Base-by-base conservation (phyloP, 345 rosid species). In the Microthlaspi erraticum region DNA sequence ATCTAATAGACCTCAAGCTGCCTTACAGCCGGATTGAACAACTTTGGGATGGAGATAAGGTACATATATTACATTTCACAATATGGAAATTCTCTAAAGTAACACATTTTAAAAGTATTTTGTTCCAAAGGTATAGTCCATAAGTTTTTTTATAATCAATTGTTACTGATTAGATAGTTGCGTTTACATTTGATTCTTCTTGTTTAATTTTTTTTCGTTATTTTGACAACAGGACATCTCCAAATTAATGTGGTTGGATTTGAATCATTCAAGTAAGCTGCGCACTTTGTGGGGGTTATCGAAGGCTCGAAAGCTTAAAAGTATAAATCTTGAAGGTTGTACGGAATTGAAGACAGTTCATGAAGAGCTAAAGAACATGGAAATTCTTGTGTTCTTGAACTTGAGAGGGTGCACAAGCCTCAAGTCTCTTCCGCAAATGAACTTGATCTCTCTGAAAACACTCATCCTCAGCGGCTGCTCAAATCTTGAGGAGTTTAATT, bases 11-110 rank as follows among this genome's bases (percentile, higher is more conserved):
- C 23, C 74, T 78, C 41, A 51, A 48, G n/a, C 37, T 80, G 17
- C 53, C 39, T 6, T 5, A 41, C 9, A 63, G 81, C 51, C 8
- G 13, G 0, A 36, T 81, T 7, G 37, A 78, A 64, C 48, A 75
- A 51, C 11, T 81, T 2, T 81, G 81, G 81, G 41, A 57, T 4
- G 66, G 59, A 48, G 59, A n/a, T 10, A 68, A 74, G 76, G 81
- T 76, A 75, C 6, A 13, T 10, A 12, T 13, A 78, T 7, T 7
- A 11, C 9, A 29, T 17, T 7, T 29, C 23, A 11, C 39, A 32
- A 23, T 23, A 4, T n/a, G 26, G 26, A 23, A 23, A 23, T 23
- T 23, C 26, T 23, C 26, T 23, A 23, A 23, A 23, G 3, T 23
- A 23, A 23, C 26, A 23, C 26, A 23, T 23, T 23, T 23, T 4